Evolutionary conservation across 345 rosid species (phyloP).

Genomic region (Acer campestre): DNA sequence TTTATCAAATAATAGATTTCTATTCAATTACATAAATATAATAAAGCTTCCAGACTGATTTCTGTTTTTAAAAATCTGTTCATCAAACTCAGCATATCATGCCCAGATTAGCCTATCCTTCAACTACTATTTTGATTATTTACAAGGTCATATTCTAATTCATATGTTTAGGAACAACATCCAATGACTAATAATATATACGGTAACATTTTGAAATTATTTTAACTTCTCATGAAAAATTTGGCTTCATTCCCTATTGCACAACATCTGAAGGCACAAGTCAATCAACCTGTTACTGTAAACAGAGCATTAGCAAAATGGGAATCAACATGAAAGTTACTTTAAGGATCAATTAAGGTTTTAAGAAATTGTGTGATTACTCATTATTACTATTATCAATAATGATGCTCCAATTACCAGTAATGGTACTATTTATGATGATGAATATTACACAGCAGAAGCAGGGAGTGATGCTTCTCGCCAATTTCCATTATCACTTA

Average conservation of each 20-base stretch:
- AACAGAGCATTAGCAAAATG: background rate
- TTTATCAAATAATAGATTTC: background rate
- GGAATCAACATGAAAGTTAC: background rate
- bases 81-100: slow-evolving; percentile 3
- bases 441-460: background rate
- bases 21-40: slow-evolving; percentile 1
- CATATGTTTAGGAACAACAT: background rate
- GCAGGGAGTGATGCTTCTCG: background rate
- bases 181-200: background rate
- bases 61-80: background rate
- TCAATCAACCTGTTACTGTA: background rate
- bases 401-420: background rate
- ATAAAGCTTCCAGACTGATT: background rate
- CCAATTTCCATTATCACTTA: background rate
- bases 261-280: background rate
- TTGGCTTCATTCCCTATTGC: background rate
- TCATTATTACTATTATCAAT: background rate
- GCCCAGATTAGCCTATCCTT: background rate
- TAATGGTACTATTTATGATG: background rate
- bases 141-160: background rate
- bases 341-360: background rate
- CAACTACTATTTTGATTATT: background rate
- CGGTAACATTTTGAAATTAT: background rate
- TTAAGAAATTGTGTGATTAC: background rate
- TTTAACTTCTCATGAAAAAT: background rate